A percentile compares a stretch with the other conserved stretches of the same genome.
These are phyloP conservation scores for Purpureocillium takamizusanense DNA, from an alignment of 2,329 filamentous ascomycete species.

Conservation along the genomic window DNA sequence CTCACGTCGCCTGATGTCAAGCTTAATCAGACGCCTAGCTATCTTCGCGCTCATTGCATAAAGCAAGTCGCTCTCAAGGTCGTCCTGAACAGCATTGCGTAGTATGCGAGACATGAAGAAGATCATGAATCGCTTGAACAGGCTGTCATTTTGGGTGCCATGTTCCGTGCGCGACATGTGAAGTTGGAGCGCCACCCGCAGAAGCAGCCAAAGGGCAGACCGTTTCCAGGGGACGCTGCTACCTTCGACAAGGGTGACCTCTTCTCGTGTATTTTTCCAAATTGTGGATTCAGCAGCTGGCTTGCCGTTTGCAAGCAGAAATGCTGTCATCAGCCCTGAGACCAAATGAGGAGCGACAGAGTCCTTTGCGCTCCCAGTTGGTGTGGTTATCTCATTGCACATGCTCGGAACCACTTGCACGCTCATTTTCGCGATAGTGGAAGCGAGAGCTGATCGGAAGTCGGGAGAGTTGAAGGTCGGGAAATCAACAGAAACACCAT, in stretches of 20 bases:
- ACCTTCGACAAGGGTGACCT: conserved; percentile 14
- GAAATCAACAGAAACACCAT: conserved; percentile 9
- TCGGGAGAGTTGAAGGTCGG: conserved; percentile 3
- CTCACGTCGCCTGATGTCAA: conserved; percentile 11
- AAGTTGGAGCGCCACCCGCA: conserved; percentile 6
- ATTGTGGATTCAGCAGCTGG: conserved; percentile 18
- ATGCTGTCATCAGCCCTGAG: conserved; percentile 33
- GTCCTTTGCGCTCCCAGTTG: neutral
- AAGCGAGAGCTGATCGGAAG: neutral
- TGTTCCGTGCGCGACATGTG: neutral
- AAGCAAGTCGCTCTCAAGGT: conserved; percentile 17
- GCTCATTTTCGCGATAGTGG: conserved; percentile 18
- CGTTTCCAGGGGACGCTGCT: conserved; percentile 1
- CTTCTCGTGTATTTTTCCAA: conserved; percentile 43
- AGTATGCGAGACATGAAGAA: conserved; percentile 32
- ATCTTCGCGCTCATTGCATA: conserved; percentile 35
- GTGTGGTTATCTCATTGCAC: neutral
- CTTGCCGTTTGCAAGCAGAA: conserved; percentile 27
- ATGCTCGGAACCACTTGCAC: conserved; percentile 10
- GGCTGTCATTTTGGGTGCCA: conserved; percentile 10
- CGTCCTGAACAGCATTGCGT: conserved; percentile 7
- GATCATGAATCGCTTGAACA: conserved; percentile 44
- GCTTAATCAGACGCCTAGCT: conserved; percentile 29
- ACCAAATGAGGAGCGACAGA: conserved; percentile 38
- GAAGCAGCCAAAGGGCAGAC: conserved; percentile 6